Base-by-base conservation (phyloP, 2,329 filamentous ascomycete genomes). In the Fusarium scirpi region DNA sequence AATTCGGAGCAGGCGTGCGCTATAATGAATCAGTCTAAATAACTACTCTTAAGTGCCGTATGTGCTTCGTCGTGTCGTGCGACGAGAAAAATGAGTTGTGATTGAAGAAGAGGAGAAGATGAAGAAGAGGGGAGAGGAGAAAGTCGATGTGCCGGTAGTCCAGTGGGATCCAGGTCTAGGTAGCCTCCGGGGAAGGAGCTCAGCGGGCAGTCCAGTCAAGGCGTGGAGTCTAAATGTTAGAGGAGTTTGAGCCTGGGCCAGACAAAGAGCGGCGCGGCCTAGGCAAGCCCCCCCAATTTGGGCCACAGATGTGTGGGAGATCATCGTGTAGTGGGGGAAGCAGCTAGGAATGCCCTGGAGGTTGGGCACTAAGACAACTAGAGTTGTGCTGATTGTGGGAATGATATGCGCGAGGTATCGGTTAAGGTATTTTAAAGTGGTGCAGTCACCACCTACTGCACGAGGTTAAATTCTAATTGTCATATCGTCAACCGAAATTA, bases 71-170 rank as follows among this genome's bases (percentile, higher is more conserved):
- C 59, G 55, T 47, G 58, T 71, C 61, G 61, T 44, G 40, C 30
- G 45, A 54, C 46, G 62, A 60, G 25, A 25, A 62, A 47, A 43
- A 44, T 51, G 69, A 63, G 63, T 56, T 62, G 72, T 62, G 65
- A 49, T 40, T 63, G 63, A 67, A 29, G 41, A 58, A 43, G 45
- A 51, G 20, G 49, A 30, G 29, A 49, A 43, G 54, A 20, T 46
- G 48, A 55, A 65, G 68, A 65, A 64, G 66, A 72, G 70, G 68
- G 54, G 63, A 68, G 67, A 60, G 62, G 53, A 66, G 54, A 54
- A 67, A 56, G 58, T 69, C 46, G 68, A 65, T 40, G 67, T 59
- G 67, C 59, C 22, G 58, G 59, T 48, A 70, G 16, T 18, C 32
- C 32, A 38, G 62, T 70, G 57, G 67, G 58, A 63, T 66, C 30